Base-by-base conservation (phyloP, 2,329 filamentous ascomycete species). In the Capronia coronata region DNA sequence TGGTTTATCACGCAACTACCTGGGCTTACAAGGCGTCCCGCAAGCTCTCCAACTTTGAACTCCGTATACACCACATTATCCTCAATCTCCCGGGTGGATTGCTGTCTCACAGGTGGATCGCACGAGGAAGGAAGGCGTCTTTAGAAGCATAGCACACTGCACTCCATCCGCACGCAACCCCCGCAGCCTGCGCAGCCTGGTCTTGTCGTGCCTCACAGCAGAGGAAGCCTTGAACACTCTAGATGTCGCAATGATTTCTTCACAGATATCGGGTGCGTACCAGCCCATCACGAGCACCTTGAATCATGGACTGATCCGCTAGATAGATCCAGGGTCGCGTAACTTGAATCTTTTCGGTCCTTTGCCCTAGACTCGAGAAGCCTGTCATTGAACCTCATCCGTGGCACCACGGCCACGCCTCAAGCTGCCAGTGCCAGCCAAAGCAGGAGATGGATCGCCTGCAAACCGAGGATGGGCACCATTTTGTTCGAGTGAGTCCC, bases 381-480 rank as follows among this genome's bases (percentile, higher is more conserved):
- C 30, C 29, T 37, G 16, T 10, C 16, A 18, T 9, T 30, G 30
- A 38, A 37, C 29, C 21, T 22, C 9, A 16, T 38, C 40, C 29
- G 56, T 57, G 62, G 60, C 52, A 54, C 63, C 56, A 59, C 59
- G 62, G 57, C 45, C 39, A 34, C 18, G 14, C 19, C 19, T 38
- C 46, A 30, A 45, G 35, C 19, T n/a, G 11, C 14, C 25, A 21
- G 37, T 38, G 47, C 30, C 46, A 29, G 35, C 21, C 25, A 40
- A 23, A 41, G 40, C 18, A 53, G 58, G 59, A 59, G 59, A 73
- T 73, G 71, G 71, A 73, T 67, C 71, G 71, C 62, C 64, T 72
- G 49, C 70, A 73, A 64, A 71, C 68, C 59, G 70, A 72, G 65
- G 71, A 73, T 68, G 71, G 71, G 62, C 70, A 72, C 62, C 67